These are phyloP conservation scores for Marchantia paleacea DNA, from an alignment of 225 moss, liverwort and hornwort species.

Conservation along the genomic window DNA sequence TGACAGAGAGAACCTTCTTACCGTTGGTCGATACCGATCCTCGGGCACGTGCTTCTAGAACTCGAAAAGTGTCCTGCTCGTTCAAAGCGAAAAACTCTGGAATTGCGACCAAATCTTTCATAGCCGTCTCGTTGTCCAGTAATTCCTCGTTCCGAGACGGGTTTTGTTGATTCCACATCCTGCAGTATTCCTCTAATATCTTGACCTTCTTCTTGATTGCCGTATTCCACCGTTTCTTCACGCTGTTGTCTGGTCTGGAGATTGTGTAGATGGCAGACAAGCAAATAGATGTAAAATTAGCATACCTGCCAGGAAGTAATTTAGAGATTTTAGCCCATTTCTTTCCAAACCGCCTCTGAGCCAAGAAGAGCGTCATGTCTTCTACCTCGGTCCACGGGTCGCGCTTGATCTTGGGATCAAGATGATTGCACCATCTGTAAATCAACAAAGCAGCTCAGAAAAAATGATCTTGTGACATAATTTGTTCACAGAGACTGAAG, in stretches of 20 bases:
- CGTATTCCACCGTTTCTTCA: conserved; percentile 50
- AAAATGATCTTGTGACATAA: too few species aligned
- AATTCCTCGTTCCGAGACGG: too few species aligned
- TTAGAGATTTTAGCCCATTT: conserved; percentile 49
- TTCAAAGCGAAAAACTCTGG: too few species aligned
- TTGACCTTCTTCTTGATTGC: conserved; percentile 33
- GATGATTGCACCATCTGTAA: conserved; percentile 48
- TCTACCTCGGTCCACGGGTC: conserved; percentile 40
- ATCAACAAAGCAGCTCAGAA: too few species aligned
- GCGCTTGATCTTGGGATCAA: conserved; percentile 42
- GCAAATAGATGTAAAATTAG: background rate
- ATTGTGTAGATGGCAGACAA: background rate
- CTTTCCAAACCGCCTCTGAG: conserved; percentile 34
- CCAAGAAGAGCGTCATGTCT: conserved; percentile 33
- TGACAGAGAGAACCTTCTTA: too few species aligned
- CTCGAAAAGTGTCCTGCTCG: too few species aligned
- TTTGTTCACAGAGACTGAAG: too few species aligned
- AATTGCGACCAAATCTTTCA: too few species aligned
- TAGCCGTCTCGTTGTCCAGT: too few species aligned
- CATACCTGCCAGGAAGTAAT: conserved; percentile 44
- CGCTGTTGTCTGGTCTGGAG: conserved; percentile 43
- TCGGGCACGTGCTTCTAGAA: too few species aligned
- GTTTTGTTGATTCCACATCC: background rate
- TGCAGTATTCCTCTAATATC: conserved; percentile 20
- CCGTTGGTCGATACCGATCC: too few species aligned